Evolutionary conservation across 768 basidiomycete genomes (phyloP), one percentile per base, ranked within the genome.

Genomic region (Rhodocollybia butyracea): DNA sequence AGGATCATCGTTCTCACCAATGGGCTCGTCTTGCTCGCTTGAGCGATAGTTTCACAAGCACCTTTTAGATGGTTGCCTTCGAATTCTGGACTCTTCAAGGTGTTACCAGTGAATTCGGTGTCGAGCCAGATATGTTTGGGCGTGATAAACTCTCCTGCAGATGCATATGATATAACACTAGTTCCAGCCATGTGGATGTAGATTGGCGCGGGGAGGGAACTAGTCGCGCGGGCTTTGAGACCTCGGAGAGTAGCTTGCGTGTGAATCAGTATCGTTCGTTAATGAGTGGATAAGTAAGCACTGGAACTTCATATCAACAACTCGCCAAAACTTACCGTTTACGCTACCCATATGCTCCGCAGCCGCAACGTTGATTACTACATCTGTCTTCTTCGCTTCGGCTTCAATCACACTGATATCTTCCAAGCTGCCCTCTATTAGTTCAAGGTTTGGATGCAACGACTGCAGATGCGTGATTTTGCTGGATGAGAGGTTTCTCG

Each of bases 121-220:
- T 80, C 77, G 3, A 68, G 63, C 64, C 73, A 76, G 57, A 73
- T 61, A 26, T 64, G 54, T 12, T 61, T 40, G 1, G 60, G 59
- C 5, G 68, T 66, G 21, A 72, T 57, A 17, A 60, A 59, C 57
- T 76, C 74, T 12, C 77, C 76, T 24, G 67, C 66, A 5, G 73
- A 66, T 54, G 73, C 73, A 64, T 78, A 73, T 52, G 70, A 70
- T 31, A 70, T 46, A 42, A 79, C 70, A 19, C 71, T 75, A 11
- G 65, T 62, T 2, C 77, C 76, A 1, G 77, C 77, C 19, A 76
- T 62, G 39, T 79, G 76, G 45, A 79, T 66, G 51, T 76, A 79
- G 24, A 77, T 54, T 0, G 76, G 78, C n/a, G 75, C 71, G 26
- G 17, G n/a, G 26, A 34, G 34, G 5, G 48, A 34, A 15, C 8